Conservation (phyloP, 1,284 basidiomycete species). For the Heliocybe sulcata region DNA sequence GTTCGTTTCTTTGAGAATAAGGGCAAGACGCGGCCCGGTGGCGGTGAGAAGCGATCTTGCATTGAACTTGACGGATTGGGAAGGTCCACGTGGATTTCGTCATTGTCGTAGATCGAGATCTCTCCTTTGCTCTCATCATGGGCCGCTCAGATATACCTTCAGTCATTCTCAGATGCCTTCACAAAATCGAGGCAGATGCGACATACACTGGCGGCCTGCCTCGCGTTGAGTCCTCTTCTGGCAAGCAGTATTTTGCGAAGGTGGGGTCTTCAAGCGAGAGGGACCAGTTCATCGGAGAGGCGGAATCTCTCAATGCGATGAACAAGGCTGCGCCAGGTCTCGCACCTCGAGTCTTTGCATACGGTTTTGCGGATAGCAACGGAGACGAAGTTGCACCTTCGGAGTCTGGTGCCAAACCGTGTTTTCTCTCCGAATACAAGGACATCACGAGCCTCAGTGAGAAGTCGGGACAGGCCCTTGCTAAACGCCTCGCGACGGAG, state of each 20-base stretch:
- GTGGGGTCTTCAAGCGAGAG: conserved; percentile 38
- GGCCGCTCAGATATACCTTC: conserved; percentile 8
- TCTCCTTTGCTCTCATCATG: neutral
- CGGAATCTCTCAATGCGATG: conserved; percentile 65
- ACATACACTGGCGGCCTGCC: conserved; percentile 42
- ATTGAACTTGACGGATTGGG: neutral
- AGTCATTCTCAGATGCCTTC: conserved; percentile 35
- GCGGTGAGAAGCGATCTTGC: neutral
- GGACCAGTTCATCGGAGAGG: conserved; percentile 69
- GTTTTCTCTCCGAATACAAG: conserved; percentile 74
- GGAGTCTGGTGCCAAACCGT: conserved; percentile 34
- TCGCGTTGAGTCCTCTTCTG: conserved; percentile 47
- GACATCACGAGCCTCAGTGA: conserved; percentile 42
- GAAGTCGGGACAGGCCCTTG: conserved; percentile 44
- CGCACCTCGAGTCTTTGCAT: conserved; percentile 54
- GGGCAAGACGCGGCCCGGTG: neutral
- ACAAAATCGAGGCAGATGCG: conserved; percentile 38
- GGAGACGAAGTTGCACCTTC: conserved; percentile 16
- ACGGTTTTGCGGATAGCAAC: conserved; percentile 31
- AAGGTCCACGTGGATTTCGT: neutral
- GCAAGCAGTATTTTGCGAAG: conserved; percentile 56
- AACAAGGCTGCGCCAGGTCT: conserved; percentile 56
- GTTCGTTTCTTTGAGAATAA: neutral
- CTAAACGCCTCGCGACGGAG: conserved; percentile 56
- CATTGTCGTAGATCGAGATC: neutral